A percentile compares a stretch with the other conserved stretches of the same genome.
Evolutionary conservation across 2,329 filamentous ascomycete genomes (phyloP).

Genomic region (Arthrobotrys megalospora): DNA sequence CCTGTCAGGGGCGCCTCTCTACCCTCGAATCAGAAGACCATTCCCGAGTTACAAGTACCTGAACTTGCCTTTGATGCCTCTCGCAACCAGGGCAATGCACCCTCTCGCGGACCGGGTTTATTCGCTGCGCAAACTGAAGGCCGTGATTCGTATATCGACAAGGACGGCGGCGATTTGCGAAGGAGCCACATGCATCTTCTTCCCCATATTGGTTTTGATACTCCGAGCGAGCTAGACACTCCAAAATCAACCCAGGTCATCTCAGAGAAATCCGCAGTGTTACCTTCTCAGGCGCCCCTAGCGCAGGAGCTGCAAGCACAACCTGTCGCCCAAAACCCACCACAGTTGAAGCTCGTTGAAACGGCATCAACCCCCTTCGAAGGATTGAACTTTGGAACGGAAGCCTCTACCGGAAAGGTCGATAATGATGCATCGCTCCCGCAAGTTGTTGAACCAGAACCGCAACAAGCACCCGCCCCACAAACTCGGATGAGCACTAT

Average conservation of each 20-base stretch:
- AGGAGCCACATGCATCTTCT: constrained; percentile 55
- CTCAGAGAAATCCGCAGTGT: constrained; percentile 8
- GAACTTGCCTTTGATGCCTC: constrained; percentile 36
- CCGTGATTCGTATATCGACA: constrained; percentile 56
- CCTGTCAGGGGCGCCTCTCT: constrained; percentile 62
- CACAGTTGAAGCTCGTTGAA: constrained; percentile 37
- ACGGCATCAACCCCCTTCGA: constrained; percentile 36
- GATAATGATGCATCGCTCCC: constrained; percentile 34
- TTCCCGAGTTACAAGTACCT: constrained; percentile 43
- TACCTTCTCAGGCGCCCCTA: constrained; percentile 1
- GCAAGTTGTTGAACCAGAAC: constrained; percentile 46
- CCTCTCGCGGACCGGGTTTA: constrained; percentile 33
- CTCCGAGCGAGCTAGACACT: constrained; percentile 32
- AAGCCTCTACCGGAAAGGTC: background rate
- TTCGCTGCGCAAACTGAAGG: constrained; percentile 40
- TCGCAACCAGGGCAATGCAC: constrained; percentile 35
- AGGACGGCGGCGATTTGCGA: constrained; percentile 53
- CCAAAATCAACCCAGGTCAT: background rate
- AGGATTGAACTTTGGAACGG: constrained; percentile 54
- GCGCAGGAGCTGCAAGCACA: background rate
- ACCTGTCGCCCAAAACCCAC: constrained; percentile 27
- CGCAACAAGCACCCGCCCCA: constrained; percentile 13
- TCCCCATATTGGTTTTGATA: constrained; percentile 52
- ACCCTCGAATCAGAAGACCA: constrained; percentile 57
- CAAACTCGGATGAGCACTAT: constrained; percentile 60